phyloP scores from a whole-genome alignment of 2,329 filamentous ascomycete genomes.

The Pseudogymnoascus sp. region DNA sequence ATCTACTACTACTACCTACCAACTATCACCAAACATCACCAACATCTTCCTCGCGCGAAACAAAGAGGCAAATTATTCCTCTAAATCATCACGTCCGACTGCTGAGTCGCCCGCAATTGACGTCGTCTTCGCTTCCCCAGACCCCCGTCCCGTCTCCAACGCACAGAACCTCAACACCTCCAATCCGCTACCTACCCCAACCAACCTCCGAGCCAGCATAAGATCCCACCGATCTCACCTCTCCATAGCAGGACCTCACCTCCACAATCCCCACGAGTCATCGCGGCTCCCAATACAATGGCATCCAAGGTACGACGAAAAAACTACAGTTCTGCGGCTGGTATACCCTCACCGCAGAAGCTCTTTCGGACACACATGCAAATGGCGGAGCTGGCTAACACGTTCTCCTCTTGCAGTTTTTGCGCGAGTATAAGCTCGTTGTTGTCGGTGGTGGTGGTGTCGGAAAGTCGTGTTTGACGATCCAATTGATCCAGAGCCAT shows the following conservation, averaged over 20 bases:
- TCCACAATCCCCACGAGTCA: background rate
- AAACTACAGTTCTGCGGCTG: background rate
- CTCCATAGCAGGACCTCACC: background rate
- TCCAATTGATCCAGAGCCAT: conserved; percentile 90
- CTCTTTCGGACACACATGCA: background rate
- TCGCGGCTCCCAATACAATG: conserved; percentile 24
- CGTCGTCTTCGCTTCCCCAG: conserved; percentile 4
- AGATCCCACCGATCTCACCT: background rate
- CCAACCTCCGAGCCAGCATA: background rate
- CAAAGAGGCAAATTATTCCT: background rate
- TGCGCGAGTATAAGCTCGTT: conserved; percentile 91
- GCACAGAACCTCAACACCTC: conserved; percentile 8
- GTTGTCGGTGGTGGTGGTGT: conserved; percentile 97
- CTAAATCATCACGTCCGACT: background rate
- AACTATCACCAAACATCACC: background rate
- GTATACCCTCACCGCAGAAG: background rate
- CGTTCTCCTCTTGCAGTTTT: conserved; percentile 48
- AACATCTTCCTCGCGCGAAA: background rate
- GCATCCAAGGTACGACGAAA: conserved; percentile 30
- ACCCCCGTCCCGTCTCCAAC: background rate
- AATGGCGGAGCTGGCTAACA: conserved; percentile 2
- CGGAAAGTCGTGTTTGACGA: conserved; percentile 97
- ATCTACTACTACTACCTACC: background rate
- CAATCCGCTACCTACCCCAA: background rate
- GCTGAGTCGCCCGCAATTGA: background rate